Base-by-base conservation (phyloP, 208 protist species). In the Crithidia fasciculata region DNA sequence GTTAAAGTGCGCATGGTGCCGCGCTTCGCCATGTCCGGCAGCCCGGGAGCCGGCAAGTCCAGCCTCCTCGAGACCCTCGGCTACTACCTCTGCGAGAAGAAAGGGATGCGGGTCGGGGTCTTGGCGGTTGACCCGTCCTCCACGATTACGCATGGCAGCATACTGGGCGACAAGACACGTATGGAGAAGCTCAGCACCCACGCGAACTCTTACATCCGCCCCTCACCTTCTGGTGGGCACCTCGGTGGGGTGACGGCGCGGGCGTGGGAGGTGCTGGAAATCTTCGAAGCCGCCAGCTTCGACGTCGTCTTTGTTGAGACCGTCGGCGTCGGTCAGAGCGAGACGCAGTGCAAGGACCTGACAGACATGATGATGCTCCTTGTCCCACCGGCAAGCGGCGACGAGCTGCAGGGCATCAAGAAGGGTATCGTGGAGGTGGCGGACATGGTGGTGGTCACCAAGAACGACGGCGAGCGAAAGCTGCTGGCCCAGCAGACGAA, bases 101-200 rank as follows among this genome's bases (percentile, higher is more conserved):
- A 87, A 15, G 54, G 41, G 3, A 47, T 86, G 44, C 76, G 79
- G 3, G 81, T 98, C 0, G 96, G 92, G 0, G 93, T 98, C 0
- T 66, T 98, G 54, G 95, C 97, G 0, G 86, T 99, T 28, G 98
- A 99, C 76, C 98, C 98, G 9, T 96, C 88, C 19, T 96, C 88
- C 4, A 70, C 85, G 28, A 81, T 86, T 19, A 95, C 91, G 0
- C 90, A 96, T 53, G 98, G 97, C 13, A 94, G 87, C 78, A 98
- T 99, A 18, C 72, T 99, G 2, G 98, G 97, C 8, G 98, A 99
- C 77, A 98, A 98, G 74, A 99, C 97, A 3, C 85, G 97, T 43
- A 99, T 99, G 98, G 57, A 76, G 13, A 82, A 92, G 62, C 85
- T 99, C 0, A 81, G 93, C n/a, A 81, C 62, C 0, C 65, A 98